Percentiles rank a stretch among this genome's conserved stretches.
phyloP scores from a whole-genome alignment of 805 yeast genomes.

The Wickerhamomyces tratensis region DNA sequence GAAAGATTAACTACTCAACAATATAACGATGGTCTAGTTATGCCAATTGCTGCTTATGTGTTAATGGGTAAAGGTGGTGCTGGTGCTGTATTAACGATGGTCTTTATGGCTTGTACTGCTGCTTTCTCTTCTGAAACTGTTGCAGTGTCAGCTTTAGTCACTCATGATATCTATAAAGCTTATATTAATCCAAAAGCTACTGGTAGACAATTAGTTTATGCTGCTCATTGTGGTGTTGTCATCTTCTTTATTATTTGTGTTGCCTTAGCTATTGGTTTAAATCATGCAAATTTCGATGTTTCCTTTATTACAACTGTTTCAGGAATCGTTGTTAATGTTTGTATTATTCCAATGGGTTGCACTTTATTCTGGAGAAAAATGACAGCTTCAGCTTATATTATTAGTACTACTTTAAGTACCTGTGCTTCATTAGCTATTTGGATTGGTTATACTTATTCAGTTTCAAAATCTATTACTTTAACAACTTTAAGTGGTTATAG shows the following conservation, averaged over 20 bases:
- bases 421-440: constrained; percentile 16
- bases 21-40: constrained; percentile 61
- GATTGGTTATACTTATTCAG: constrained; percentile 14
- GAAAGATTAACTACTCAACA: constrained; percentile 49
- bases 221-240: constrained; percentile 49
- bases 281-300: constrained; percentile 26
- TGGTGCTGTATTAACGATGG: constrained; percentile 60
- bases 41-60: constrained; percentile 58
- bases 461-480: constrained; percentile 1
- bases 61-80: constrained; percentile 80
- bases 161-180: constrained; percentile 73
- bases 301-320: constrained; percentile 27
- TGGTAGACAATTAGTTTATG: constrained; percentile 56
- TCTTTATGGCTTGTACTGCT: constrained; percentile 82
- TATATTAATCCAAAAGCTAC: constrained; percentile 69
- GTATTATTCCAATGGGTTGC: constrained; percentile 1
- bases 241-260: constrained; percentile 26
- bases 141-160: constrained; percentile 71
- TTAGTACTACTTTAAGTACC: constrained; percentile 18
- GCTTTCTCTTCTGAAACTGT: constrained; percentile 84
- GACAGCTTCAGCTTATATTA: constrained; percentile 9
- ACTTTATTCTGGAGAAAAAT: constrained; percentile 23
- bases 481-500: constrained; percentile 8
- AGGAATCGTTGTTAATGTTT: constrained; percentile 13
- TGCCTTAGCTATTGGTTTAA: constrained; percentile 32